phyloP scores from a whole-genome alignment of 2,329 filamentous ascomycete genomes.

The Ilyonectria destructans region DNA sequence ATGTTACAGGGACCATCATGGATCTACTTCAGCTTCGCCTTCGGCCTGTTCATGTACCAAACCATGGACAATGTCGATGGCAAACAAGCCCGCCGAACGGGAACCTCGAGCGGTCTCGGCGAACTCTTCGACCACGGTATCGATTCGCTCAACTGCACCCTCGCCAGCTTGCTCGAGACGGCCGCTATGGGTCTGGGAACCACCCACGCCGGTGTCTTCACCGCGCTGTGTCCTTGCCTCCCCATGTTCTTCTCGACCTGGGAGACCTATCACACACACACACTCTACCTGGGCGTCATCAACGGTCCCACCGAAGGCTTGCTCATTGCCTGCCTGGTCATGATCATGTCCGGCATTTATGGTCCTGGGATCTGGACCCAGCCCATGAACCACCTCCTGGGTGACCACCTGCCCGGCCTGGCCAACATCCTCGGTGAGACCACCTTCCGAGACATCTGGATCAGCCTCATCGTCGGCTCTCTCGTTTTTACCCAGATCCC shows the following conservation, averaged over 20 bases:
- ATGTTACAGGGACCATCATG: conserved; percentile 81
- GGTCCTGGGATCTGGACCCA: conserved; percentile 91
- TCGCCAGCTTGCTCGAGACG: conserved; percentile 91
- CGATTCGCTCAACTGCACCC: conserved; percentile 96
- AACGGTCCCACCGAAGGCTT: conserved; percentile 98
- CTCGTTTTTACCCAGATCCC: conserved; percentile 85
- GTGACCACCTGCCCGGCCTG: conserved; percentile 66
- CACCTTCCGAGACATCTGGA: conserved; percentile 91
- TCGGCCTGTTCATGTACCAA: conserved; percentile 98
- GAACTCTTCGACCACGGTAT: conserved; percentile 99
- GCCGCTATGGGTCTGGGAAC: conserved; percentile 94
- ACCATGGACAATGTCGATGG: conserved; percentile 99
- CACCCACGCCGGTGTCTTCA: conserved; percentile 89
- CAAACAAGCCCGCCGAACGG: conserved; percentile 95
- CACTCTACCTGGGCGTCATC: conserved; percentile 94
- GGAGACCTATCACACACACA: conserved; percentile 99
- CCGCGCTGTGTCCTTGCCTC: conserved; percentile 89
- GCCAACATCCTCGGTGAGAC: conserved; percentile 77
- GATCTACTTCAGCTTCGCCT: conserved; percentile 96
- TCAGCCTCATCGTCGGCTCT: conserved; percentile 77
- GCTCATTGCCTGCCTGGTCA: conserved; percentile 88
- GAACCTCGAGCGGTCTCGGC: conserved; percentile 93
- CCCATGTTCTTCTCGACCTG: conserved; percentile 99
- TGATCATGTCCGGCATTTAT: conserved; percentile 89
- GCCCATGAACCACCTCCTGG: conserved; percentile 80